Evolutionary conservation across 371 early-diverging fungal genomes (phyloP), one percentile per base, ranked within the genome.

Genomic region (Chytridiales sp.): DNA sequence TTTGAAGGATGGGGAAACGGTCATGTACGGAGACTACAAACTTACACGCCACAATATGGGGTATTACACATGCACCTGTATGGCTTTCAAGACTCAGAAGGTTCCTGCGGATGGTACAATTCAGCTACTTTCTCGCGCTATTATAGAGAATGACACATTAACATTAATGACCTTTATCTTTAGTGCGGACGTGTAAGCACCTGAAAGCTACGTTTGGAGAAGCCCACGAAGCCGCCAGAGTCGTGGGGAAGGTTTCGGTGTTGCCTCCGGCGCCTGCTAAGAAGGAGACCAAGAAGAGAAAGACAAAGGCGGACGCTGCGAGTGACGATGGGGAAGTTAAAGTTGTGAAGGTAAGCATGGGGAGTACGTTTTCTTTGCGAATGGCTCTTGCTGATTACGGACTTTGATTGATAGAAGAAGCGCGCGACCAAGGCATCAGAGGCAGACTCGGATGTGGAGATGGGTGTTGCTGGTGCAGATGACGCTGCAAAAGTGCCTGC

Each of bases 181-280:
- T 32, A 62, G 74, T 70, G 17, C 41, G 75, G 4, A 62, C 66
- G 0, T 75, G 75, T 54, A 75, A 69, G 42, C 75, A 75, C 40
- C 57, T 75, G 47, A 66, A 69, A 46, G 55, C 57, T 31, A 19
- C 59, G 4, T 56, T 75, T 2, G 75, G 75, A 1, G 75, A 75
- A 3, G 59, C 24, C 0, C 69, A 72, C 48, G 75, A 75, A 43
- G 34, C 27, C 19, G 70, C 69, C 4, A 43, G 75, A 3, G 19
- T 59, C 6, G 39, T 22, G 41, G 43, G 40, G 38, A 62, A 68
- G 50, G 32, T 43, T 34, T 53, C 61, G 1, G 13, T 22, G 11
- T 19, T 19, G 13, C 29, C 39, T 2, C 36, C 48, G 17, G 40
- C 24, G 26, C 30, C 29, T n/a, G 50, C 41, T 1, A 43, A 35